Base-by-base conservation (phyloP, 129 eudicot genomes). In the Saussurea involucrata region DNA sequence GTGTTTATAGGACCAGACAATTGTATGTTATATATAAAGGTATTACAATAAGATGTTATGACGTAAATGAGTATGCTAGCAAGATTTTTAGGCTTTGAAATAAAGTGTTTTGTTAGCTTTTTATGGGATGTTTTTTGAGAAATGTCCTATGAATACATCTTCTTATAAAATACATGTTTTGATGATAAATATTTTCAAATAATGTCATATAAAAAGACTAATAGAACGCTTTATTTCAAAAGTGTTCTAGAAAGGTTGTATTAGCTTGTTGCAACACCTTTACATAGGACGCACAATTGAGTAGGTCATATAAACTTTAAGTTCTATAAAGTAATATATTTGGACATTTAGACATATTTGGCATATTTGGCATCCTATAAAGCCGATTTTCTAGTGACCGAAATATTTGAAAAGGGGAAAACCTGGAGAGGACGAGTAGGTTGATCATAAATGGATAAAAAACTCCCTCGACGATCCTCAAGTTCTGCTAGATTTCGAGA, bases 401-500 rank as follows among this genome's bases (percentile, higher is more conserved):
- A 40, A 40, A 40, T 10, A 40, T n/a, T 53, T 5, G 22, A 53
- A 53, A n/a, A 34, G 2, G 28, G 74, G n/a, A 27, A 69, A 71
- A 91, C 98, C 98, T 94, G 90, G 13, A 87, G 82, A 20, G 96
- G 87, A 49, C 89, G 90, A 83, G 92, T 78, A 60, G 98, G 98
- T 76, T 94, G 90, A 78, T 94, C 98, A 86, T 94, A 91, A 69
- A 94, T 94, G 29, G 98, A 94, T 74, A 83, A 78, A 87, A 89
- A 86, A 85, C 98, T 91, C 65, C 98, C 96, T 53, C 88, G 96
- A 32, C 90, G 88, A 76, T 91, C 98, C 84, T 94, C 97, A 66
- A 94, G 97, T 66, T 91, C 97, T 17, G 88, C 93, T 65, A 94
- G 89, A 83, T 94, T 91, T 73, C 95, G 90, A 78, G 96, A 87